Base-by-base conservation (phyloP, 768 basidiomycete genomes). In the Suillus variegatus region DNA sequence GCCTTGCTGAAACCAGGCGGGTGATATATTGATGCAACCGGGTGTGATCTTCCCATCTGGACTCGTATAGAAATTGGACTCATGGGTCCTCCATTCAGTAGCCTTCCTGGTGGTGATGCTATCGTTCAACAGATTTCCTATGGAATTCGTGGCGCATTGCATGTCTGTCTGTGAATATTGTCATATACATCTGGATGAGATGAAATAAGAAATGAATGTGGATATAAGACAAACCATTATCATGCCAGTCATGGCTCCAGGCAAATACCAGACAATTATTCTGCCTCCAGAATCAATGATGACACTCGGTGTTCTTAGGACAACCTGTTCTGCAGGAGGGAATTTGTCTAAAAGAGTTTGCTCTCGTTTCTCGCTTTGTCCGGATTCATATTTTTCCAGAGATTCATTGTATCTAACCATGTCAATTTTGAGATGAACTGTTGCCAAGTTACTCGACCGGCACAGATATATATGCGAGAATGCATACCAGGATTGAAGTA, bases 231-330 rank as follows among this genome's bases (percentile, higher is more conserved):
- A 13, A 2, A 52, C 28, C 51, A 52, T 52, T 16, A 52, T 52
- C 51, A 52, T 52, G 16, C 25, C 5, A 13, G 51, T 28, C 25
- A 52, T 52, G 16, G 51, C 51, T 32, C 51, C 16, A 0, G 28
- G 51, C 28, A 52, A 52, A 52, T 52, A 52, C 51, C 51, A 52
- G 28, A 52, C 51, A 52, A 52, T 52, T 0, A 52, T 52, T 52
- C 14, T 52, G 28, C 51, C 28, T 16, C 25, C 7, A 0, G 16
- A 52, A 28, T 52, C 51, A 8, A 52, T 28, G 3, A 52, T 52
- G 28, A 52, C 16, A 14, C 43, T 44, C 7, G 3, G 43, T 44
- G 43, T 44, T 44, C 4, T 44, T 44, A 44, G 13, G 43, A 44
- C 43, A 44, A 44, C 14, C 43, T 44, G 41, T 43, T 43, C 18